phyloP scores from a whole-genome alignment of 1,284 basidiomycete genomes.

The Apiotrichum mycotoxinovorans region DNA sequence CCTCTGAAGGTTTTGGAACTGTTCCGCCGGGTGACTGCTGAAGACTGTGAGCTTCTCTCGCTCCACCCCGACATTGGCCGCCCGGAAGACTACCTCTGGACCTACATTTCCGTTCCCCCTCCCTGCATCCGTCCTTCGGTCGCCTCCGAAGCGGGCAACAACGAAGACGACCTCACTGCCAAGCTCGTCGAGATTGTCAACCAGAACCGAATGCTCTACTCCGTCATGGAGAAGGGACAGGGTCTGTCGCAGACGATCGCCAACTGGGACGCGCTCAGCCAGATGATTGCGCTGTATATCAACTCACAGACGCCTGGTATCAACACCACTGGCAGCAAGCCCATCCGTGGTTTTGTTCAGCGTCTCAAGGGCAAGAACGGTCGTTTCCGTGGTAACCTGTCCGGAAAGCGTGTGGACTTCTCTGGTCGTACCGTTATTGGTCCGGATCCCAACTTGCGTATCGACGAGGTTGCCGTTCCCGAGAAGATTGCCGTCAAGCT shows the following conservation, averaged over 20 bases:
- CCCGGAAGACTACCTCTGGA: slow-evolving; percentile 98
- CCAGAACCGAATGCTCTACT: slow-evolving; percentile 87
- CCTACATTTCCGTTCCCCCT: slow-evolving; percentile 97
- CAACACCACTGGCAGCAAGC: slow-evolving; percentile 75
- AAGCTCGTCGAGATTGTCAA: slow-evolving; percentile 98
- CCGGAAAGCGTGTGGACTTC: slow-evolving; percentile 98
- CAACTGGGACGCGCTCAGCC: slow-evolving; percentile 96
- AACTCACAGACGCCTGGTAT: slow-evolving; percentile 96
- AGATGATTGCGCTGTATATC: slow-evolving; percentile 95
- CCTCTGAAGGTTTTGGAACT: slow-evolving; percentile 90
- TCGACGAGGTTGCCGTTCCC: slow-evolving; percentile 97
- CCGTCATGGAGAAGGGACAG: slow-evolving; percentile 80
- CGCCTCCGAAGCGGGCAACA: slow-evolving; percentile 87
- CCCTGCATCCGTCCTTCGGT: slow-evolving; percentile 97
- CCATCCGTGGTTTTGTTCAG: slow-evolving; percentile 95
- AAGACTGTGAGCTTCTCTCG: slow-evolving; percentile 95
- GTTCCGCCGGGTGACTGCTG: slow-evolving; percentile 88
- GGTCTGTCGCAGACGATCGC: slow-evolving; percentile 87
- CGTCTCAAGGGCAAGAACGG: slow-evolving; percentile 98
- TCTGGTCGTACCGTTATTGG: slow-evolving; percentile 98
- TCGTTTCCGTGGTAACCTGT: slow-evolving; percentile 96
- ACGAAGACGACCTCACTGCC: slow-evolving; percentile 97
- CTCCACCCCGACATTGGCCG: slow-evolving; percentile 83
- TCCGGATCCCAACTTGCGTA: slow-evolving; percentile 94
- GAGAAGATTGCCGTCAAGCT: slow-evolving; percentile 93